Base-by-base conservation (phyloP, 176 grass and related monocot genomes). In the Eleusine coracana region DNA sequence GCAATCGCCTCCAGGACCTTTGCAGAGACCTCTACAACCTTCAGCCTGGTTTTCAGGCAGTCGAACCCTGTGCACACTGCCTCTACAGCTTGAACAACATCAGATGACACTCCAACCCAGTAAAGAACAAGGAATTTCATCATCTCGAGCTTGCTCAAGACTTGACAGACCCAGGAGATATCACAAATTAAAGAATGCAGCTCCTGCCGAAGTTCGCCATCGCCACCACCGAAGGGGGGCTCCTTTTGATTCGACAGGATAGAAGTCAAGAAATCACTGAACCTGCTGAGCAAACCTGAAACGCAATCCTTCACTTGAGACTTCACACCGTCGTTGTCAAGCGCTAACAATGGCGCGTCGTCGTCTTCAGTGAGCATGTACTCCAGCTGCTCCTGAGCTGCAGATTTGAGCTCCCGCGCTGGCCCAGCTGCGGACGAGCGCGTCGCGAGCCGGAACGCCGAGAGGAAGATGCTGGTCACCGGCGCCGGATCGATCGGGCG, bases 301-400 rank as follows among this genome's bases (percentile, higher is more conserved):
- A 90, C 77, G 48, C 89, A 92, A 59, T 80, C 83, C 68, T 88
- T 92, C 40, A 98, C 91, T 72, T 87, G 79, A 25, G 61, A 75
- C 82, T 85, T 95, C 10, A 93, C 76, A 49, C 10, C 10, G 41
- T 90, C 82, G 48, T 84, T 77, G 62, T 88, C 88, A 12, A 87
- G 74, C n/a, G 63, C 81, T 70, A 93, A 56, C 74, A 98, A 9
- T 12, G 93, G 92, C 3, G 83, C 80, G 77, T 98, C 96, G 67
- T 98, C 96, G 81, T 98, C 96, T 42, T 98, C 96, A 5, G 91
- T 98, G 69, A 98, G 91, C 90, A 98, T 88, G 71, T 98, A 98
- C 83, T 95, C 96, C 2, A 95, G 74, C 91, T 95, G 91, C 45
- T 98, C 91, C 80, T 99, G 96, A 51, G 86, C 89, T 18, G 91